phyloP scores from a whole-genome alignment of 2,329 filamentous ascomycete species.

The Monosporascus sp. region DNA sequence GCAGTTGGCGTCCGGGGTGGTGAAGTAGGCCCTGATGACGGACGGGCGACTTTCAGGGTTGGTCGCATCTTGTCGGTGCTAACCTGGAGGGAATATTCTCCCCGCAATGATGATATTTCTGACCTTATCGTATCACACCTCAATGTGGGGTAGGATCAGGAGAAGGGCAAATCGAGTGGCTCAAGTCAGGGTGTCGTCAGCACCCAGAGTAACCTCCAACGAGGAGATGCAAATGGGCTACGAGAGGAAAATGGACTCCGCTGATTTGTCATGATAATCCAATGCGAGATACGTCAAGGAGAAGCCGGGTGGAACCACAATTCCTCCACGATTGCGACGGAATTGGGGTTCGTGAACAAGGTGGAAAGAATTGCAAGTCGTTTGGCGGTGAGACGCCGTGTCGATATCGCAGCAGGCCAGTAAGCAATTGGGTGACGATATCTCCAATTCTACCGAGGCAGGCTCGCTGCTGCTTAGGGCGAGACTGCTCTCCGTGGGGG shows the following conservation, averaged over 20 bases:
- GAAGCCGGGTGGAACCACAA: conserved; percentile 23
- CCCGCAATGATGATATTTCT: conserved; percentile 18
- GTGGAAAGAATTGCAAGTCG: background rate
- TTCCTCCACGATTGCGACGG: conserved; percentile 19
- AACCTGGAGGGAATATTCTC: conserved; percentile 18
- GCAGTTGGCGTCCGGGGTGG: conserved; percentile 24
- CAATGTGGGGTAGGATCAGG: conserved; percentile 23
- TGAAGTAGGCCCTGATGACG: conserved; percentile 30
- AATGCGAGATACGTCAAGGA: conserved; percentile 17
- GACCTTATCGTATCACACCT: conserved; percentile 17
- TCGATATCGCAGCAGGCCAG: background rate
- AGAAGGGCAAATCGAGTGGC: conserved; percentile 16
- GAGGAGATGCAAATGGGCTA: conserved; percentile 35
- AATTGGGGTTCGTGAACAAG: conserved; percentile 8
- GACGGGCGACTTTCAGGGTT: conserved; percentile 20
- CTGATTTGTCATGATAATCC: conserved; percentile 43
- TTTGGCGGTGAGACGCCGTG: background rate
- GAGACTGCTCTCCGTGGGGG: background rate
- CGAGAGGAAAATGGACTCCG: conserved; percentile 31
- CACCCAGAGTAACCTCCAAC: conserved; percentile 40
- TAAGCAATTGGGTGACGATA: background rate
- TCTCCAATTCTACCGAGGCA: background rate
- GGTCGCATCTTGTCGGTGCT: conserved; percentile 22
- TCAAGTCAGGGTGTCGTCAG: conserved; percentile 30
- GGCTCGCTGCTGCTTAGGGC: background rate